Evolutionary conservation across 345 rosid genomes (phyloP).

Genomic region (Laguncularia racemosa): DNA sequence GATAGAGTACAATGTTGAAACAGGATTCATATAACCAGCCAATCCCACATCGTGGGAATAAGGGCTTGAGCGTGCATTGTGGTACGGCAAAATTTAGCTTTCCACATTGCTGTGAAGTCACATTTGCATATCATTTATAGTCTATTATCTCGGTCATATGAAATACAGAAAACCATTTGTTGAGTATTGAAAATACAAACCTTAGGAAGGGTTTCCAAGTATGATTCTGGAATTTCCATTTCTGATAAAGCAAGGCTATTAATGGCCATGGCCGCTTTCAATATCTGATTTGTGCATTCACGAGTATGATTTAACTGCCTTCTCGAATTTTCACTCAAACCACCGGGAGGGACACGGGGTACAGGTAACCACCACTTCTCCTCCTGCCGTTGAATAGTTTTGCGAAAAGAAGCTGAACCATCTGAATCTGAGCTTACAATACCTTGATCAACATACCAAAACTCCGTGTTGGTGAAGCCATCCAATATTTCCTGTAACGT

Average conservation of each 20-base stretch:
- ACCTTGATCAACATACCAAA: conserved; percentile 98
- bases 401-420: conserved; percentile 80
- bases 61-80: not conserved
- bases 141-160: too few species aligned
- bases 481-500: conserved; percentile 62
- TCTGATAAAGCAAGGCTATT: conserved; percentile 60
- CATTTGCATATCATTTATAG: too few species aligned
- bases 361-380: conserved; percentile 99
- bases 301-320: conserved; percentile 67
- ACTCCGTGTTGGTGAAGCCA: conserved; percentile 66
- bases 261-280: conserved; percentile 96
- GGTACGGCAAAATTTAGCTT: not conserved
- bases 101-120: too few species aligned
- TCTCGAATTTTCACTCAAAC: conserved; percentile 72
- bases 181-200: conserved; percentile 17
- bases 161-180: not conserved
- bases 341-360: conserved; percentile 79
- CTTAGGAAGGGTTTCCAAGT: conserved; percentile 85
- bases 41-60: conserved; percentile 3
- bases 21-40: too few species aligned
- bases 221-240: conserved; percentile 92
- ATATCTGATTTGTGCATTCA: conserved; percentile 74
- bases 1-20: too few species aligned
- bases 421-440: conserved; percentile 67
- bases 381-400: conserved; percentile 72